Percentiles rank a stretch among this genome's conserved stretches.
Evolutionary conservation across 495 filamentous ascomycete species (phyloP).

Genomic region (Podospora bellae-mahoneyi): DNA sequence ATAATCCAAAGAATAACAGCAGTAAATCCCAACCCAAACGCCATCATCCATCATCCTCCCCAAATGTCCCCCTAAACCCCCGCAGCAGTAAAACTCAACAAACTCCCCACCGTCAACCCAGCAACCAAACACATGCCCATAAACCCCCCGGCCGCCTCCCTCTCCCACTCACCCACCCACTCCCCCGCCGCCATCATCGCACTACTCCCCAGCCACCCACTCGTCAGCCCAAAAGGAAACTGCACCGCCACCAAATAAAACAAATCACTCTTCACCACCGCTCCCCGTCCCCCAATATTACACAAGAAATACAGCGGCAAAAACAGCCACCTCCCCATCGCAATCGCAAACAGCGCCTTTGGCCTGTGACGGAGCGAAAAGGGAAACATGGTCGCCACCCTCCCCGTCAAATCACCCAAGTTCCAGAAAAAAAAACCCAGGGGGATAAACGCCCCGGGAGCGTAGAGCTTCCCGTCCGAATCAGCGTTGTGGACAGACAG

Average conservation of each 20-base stretch:
- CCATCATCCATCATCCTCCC: neutral
- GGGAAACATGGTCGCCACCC: constrained; percentile 65
- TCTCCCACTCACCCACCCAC: constrained; percentile 74
- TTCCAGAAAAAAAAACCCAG: constrained; percentile 95
- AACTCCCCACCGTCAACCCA: constrained; percentile 78
- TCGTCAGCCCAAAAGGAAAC: constrained; percentile 75
- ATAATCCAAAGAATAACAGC: neutral
- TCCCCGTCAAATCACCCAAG: constrained; percentile 73
- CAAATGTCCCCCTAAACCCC: constrained; percentile 33
- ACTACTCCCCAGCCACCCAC: constrained; percentile 77
- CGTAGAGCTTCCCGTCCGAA: constrained; percentile 54
- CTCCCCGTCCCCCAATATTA: constrained; percentile 70
- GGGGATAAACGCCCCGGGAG: constrained; percentile 76
- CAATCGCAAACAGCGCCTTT: constrained; percentile 56
- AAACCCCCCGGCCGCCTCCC: constrained; percentile 86
- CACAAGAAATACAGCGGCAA: constrained; percentile 87
- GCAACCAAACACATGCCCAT: constrained; percentile 87
- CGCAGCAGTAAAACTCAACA: constrained; percentile 77
- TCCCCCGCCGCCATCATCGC: constrained; percentile 88
- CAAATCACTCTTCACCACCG: constrained; percentile 69
- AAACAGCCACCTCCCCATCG: constrained; percentile 62
- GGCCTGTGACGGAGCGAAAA: constrained; percentile 60
- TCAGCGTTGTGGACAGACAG: constrained; percentile 59
- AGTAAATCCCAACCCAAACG: neutral
- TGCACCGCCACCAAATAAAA: constrained; percentile 88